These are phyloP conservation scores for Primulina eburnea DNA, from an alignment of 257 asterid species.

Conservation along the genomic window DNA sequence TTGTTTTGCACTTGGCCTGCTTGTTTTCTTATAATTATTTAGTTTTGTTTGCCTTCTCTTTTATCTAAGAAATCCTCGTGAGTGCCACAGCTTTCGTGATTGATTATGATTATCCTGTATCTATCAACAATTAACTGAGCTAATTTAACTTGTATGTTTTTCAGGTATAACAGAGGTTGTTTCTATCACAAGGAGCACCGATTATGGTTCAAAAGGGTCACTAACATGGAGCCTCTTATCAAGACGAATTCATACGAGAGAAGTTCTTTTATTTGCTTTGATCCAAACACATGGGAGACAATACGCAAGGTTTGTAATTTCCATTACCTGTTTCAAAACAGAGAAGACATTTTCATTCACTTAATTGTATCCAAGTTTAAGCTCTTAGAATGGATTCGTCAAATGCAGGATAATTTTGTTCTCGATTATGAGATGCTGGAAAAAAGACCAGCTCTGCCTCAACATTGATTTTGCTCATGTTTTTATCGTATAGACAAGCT, in stretches of 20 bases:
- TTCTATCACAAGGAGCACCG: conserved; percentile 77
- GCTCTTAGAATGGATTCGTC: not conserved
- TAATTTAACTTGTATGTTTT: conserved; percentile 14
- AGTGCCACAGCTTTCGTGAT: not conserved
- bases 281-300: conserved; percentile 98
- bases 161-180: conserved; percentile 92
- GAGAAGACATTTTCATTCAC: too few relatives aligned
- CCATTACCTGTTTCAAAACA: too few relatives aligned
- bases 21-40: not conserved
- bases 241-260: conserved; percentile 76
- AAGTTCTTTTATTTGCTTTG: conserved; percentile 85
- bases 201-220: conserved; percentile 68
- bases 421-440: conserved; percentile 85
- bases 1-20: not conserved
- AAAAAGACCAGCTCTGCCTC: conserved; percentile 77
- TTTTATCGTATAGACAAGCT: too few relatives aligned
- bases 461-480: conserved; percentile 40
- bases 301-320: conserved; percentile 69
- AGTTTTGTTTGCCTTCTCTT: conserved; percentile 1
- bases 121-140: conserved; percentile 13
- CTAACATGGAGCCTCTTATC: conserved; percentile 81
- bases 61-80: conserved; percentile 7
- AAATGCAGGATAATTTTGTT: conserved; percentile 90
- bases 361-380: too few relatives aligned
- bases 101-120: conserved; percentile 21